Evolutionary conservation across 2,329 filamentous ascomycete genomes (phyloP), one percentile per base, ranked within the genome.

Genomic region (Alternaria incomplexa): DNA sequence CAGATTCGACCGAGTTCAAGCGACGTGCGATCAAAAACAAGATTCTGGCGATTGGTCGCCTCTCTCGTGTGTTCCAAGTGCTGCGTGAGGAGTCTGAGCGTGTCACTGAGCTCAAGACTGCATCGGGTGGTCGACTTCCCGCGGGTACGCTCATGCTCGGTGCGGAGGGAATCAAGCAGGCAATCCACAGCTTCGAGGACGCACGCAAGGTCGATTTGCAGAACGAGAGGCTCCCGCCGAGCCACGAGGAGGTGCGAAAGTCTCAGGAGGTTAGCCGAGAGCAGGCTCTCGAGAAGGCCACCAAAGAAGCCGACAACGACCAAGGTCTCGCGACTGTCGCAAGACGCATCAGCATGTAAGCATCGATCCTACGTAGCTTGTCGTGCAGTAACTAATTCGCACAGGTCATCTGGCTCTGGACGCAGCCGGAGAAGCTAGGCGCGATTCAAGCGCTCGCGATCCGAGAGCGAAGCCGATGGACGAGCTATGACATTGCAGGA

Each of bases 21-120:
- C 89, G 96, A 76, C 90, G 94, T 48, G 94, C 94, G 4, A 97
- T 99, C 87, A 98, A 98, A 87, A 99, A 99, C 89, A 99, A 99
- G 86, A 98, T 99, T 77, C 85, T 99, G 73, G 96, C 96, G 64
- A 99, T 99, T 76, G 96, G 96, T 28, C 93, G 96, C 72, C 86
- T 99, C 68, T 98, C 96, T 40, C 92, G 96, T 73, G 96, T 99
- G 64, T 99, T 99, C 90, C 96, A 99, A 80, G 96, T 99, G 54
- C 83, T 99, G 73, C 93, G 96, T 75, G 96, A 99, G 83, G 96
- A 99, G 82, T 97, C 94, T 2, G 96, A 99, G 85, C 89, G 91
- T 73, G 94, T 99, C 60, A 97, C 95, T 43, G 96, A 99, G 82
- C 89, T 99, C 80, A 99, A 99, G 88, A 98, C 95, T 48, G 95